Conservation (phyloP, 352 stramenopile species). For the Phytophthora tentaculata region DNA sequence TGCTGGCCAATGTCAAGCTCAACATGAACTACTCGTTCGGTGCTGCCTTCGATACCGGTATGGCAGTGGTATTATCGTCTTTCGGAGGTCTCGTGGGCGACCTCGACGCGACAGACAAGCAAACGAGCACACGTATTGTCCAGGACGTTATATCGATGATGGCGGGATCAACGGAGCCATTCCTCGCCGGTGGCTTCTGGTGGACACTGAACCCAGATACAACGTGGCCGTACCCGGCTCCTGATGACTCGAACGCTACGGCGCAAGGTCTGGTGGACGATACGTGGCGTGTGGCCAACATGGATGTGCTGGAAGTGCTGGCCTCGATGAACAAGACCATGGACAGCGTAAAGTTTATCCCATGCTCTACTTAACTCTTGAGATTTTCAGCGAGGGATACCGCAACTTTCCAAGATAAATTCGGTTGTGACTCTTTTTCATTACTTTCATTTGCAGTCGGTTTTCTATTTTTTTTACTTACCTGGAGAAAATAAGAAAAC, state of each 20-base stretch:
- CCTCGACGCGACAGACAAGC: conserved; percentile 56
- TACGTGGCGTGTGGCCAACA: conserved; percentile 76
- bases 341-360: conserved; percentile 68
- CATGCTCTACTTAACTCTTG: conserved; percentile 48
- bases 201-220: conserved; percentile 83
- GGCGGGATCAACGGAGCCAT: conserved; percentile 49
- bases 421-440: no score
- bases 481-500: conserved; percentile 20
- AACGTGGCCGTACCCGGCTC: conserved; percentile 75
- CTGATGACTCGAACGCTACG: conserved; percentile 63
- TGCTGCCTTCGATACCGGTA: conserved; percentile 56
- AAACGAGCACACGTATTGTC: conserved; percentile 80
- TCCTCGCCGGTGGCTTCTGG: conserved; percentile 81
- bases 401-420: conserved; percentile 2
- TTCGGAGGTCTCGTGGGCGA: conserved; percentile 79
- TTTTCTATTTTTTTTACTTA: conserved; percentile 34
- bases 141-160: conserved; percentile 71
- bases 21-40: conserved; percentile 90
- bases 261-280: conserved; percentile 68
- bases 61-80: conserved; percentile 78
- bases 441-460: conserved; percentile 40
- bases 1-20: conserved; percentile 68
- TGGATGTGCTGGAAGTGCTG: conserved; percentile 65
- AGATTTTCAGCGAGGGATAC: no score
- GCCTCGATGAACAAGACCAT: conserved; percentile 73